phyloP scores from a whole-genome alignment of 179 eudicot genomes.

The Amaranthus tricolor region DNA sequence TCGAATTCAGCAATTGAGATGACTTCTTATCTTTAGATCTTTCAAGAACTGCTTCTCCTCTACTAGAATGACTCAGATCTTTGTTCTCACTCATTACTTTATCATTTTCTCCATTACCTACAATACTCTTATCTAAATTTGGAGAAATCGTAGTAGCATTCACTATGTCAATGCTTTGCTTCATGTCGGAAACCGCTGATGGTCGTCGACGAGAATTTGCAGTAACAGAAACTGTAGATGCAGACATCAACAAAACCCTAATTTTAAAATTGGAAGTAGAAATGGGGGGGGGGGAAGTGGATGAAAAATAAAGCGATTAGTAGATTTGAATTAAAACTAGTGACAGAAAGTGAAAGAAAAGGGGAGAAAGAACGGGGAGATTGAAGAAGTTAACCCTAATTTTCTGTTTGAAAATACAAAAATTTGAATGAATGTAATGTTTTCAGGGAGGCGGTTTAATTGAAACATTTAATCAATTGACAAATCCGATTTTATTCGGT shows the following conservation, averaged over 20 bases:
- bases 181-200: slow-evolving; percentile 43
- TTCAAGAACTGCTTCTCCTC: slow-evolving; percentile 43
- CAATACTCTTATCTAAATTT: slow-evolving; percentile 8
- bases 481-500: too few relatives aligned
- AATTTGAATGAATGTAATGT: too few relatives aligned
- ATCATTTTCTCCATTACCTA: slow-evolving; percentile 20
- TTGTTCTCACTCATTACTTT: slow-evolving; percentile 23
- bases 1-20: slow-evolving; percentile 22
- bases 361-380: too few relatives aligned
- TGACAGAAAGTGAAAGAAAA: background rate
- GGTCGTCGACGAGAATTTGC: slow-evolving; percentile 65
- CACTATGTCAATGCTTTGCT: slow-evolving; percentile 26
- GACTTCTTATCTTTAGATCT: slow-evolving; percentile 39
- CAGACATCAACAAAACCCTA: slow-evolving; percentile 47
- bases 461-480: too few relatives aligned
- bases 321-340: background rate
- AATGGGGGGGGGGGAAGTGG: background rate
- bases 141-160: slow-evolving; percentile 23
- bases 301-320: background rate
- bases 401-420: too few relatives aligned
- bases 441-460: too few relatives aligned
- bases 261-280: background rate
- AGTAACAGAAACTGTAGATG: slow-evolving; percentile 67
- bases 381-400: too few relatives aligned
- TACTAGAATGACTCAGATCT: slow-evolving; percentile 46